Base-by-base conservation (phyloP, 1,284 basidiomycete genomes). In the Apiotrichum siamense region DNA sequence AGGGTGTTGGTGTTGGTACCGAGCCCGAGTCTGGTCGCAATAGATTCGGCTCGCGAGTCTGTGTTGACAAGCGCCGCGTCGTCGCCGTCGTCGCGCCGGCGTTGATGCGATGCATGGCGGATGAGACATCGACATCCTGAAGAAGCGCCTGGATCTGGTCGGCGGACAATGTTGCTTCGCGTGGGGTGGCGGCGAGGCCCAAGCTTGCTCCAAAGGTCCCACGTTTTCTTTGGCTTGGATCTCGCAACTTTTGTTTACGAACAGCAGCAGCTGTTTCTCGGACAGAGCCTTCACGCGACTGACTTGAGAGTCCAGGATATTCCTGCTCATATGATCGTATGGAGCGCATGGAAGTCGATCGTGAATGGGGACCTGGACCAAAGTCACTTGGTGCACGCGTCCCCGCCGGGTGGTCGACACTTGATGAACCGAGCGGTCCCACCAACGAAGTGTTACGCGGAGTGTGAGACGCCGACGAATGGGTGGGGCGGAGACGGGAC, bases 61-160 rank as follows among this genome's bases (percentile, higher is more conserved):
- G 12, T 50, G 25, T 25, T 17, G 29, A 23, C 18, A 31, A 7
- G n/a, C 41, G 37, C 11, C 13, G 37, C 7, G 12, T 11, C 3
- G 12, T 7, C 26, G 12, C 6, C 10, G 20, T 17, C 13, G 33
- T 17, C 26, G 15, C 7, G 46, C 20, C n/a, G 1, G 46, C 29
- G 13, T 17, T 26, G 56, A 69, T 63, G 26, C 64, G 52, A 10
- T 66, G 60, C 20, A 70, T 49, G 7, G 68, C 70, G 4, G 64
- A 61, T 4, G 59, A 60, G 36, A 70, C 54, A 49, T 70, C 69
- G 9, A 65, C 58, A 49, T 70, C 64, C 33, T 47, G 54, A 7
- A 72, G 54, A 1, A 72, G 62, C 20, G 55, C 50, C 33, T 69
- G 62, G 17, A 72, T 63, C 60, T 72, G 70, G 45, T 68, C 70